Base-by-base conservation (phyloP, 169 alveolate genomes). In the Plasmodium berghei region DNA sequence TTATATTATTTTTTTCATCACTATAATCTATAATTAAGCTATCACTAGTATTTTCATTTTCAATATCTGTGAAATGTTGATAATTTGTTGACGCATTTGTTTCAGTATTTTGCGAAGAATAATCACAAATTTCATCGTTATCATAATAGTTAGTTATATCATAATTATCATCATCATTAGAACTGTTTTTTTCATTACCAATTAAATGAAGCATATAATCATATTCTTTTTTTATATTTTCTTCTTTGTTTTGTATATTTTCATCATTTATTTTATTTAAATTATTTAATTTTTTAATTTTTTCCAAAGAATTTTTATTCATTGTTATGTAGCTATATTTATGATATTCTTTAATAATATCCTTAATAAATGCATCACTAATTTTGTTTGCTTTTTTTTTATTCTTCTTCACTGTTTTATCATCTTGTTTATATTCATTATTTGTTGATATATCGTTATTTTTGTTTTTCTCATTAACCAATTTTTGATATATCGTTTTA, bases 151-250 rank as follows among this genome's bases (percentile, higher is more conserved):
- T 34, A 34, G 42, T 34, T 34, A 4, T 34, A 34, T 34, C 40
- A 28, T 28, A 28, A 28, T 28, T 28, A 2, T 75, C 28, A 75
- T 83, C 90, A 10, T 18, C 46, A 18, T 63, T 69, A 18, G 58
- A 24, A 6, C 54, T 45, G 54, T 24, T 62, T 72, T 71, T 46
- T 54, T 83, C 77, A 14, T 67, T 49, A 5, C 55, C 66, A 42
- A 83, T 55, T 24, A 83, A 16, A 54, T 59, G 59, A 2, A 64
- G 20, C 90, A 83, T 83, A 56, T 55, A 83, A 20, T 49, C 45
- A 28, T n/a, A 67, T 42, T 69, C 83, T 5, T 49, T 26, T 14
- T 75, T 18, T n/a, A 42, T 67, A n/a, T 34, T 42, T 42, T 34
- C 58, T 67, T 46, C 58, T 28, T 63, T 63, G 49, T n/a, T 10